Conservation (phyloP, 768 basidiomycete genomes). For the Antrodiella citrinella region DNA sequence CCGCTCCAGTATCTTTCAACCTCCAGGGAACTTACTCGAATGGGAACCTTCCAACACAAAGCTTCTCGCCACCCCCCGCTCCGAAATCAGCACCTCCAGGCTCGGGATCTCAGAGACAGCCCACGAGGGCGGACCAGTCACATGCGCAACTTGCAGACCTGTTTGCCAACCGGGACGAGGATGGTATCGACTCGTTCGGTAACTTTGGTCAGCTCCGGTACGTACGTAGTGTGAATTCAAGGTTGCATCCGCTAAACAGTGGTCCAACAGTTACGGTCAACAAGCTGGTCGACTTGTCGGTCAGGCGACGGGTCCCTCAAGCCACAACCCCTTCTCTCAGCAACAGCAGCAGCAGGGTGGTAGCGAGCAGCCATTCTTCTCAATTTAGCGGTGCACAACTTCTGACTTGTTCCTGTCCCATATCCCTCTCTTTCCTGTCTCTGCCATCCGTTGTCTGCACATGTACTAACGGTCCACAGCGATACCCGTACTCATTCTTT, state of each 20-base stretch:
- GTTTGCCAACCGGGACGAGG: slow-evolving; percentile 66
- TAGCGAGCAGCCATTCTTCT: slow-evolving; percentile 27
- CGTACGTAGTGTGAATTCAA: slow-evolving; percentile 16
- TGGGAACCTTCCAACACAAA: slow-evolving; percentile 35
- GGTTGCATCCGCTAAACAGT: not conserved
- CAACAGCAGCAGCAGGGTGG: slow-evolving; percentile 38
- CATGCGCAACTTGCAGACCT: slow-evolving; percentile 69
- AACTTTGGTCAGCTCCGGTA: slow-evolving; percentile 73
- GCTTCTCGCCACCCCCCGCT: slow-evolving; percentile 31
- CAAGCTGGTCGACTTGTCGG: slow-evolving; percentile 20
- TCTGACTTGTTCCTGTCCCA: not conserved
- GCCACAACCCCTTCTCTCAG: slow-evolving; percentile 63
- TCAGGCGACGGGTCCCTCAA: slow-evolving; percentile 26
- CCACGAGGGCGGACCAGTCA: slow-evolving; percentile 54
- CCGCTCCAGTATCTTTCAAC: slow-evolving; percentile 50
- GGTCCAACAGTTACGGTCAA: slow-evolving; percentile 34
- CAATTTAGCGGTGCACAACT: slow-evolving; percentile 13
- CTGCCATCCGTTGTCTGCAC: not conserved
- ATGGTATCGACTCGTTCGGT: slow-evolving; percentile 93
- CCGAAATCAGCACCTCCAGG: slow-evolving; percentile 35
- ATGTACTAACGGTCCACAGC: not conserved
- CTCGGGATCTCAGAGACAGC: slow-evolving; percentile 30
- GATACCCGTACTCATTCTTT: not conserved
- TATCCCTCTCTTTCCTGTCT: slow-evolving; percentile 2
- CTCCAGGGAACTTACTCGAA: slow-evolving; percentile 61